These are phyloP conservation scores for Pyrenophora graminea DNA, from an alignment of 2,329 filamentous ascomycete genomes.

Conservation along the genomic window DNA sequence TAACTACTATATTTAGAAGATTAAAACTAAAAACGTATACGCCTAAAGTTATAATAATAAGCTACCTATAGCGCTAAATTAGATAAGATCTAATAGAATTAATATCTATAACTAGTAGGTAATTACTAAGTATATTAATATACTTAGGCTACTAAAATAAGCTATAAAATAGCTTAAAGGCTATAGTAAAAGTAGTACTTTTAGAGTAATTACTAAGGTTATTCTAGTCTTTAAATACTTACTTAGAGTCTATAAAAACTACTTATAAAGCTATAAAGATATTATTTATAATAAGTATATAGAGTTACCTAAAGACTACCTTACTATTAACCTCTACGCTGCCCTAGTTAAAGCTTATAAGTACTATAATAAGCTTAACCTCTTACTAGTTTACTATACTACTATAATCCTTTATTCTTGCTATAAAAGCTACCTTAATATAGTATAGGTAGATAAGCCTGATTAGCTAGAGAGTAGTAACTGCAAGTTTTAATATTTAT, in stretches of 20 bases:
- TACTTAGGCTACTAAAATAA: background rate
- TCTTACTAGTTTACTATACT: background rate
- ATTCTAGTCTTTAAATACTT: conserved; percentile 2
- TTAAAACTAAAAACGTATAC: too few species aligned
- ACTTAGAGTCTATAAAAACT: background rate
- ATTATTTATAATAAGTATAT: background rate
- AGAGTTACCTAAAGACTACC: conserved; percentile 2
- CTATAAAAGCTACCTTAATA: too few species aligned
- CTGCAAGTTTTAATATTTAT: background rate
- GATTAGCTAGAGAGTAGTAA: background rate
- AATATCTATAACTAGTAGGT: background rate
- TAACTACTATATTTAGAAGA: too few species aligned
- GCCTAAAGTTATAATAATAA: background rate
- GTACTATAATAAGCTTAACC: background rate
- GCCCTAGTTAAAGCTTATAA: background rate
- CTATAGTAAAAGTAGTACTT: background rate
- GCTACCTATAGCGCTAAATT: background rate
- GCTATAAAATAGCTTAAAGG: background rate
- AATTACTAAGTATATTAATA: background rate
- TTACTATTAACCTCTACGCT: conserved; percentile 2
- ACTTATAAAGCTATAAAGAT: background rate
- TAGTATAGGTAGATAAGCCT: background rate
- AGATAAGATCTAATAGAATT: background rate
- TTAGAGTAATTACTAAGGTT: background rate
- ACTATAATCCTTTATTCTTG: background rate